phyloP scores from a whole-genome alignment of 345 rosid species.

The Bruguiera sexangula region DNA sequence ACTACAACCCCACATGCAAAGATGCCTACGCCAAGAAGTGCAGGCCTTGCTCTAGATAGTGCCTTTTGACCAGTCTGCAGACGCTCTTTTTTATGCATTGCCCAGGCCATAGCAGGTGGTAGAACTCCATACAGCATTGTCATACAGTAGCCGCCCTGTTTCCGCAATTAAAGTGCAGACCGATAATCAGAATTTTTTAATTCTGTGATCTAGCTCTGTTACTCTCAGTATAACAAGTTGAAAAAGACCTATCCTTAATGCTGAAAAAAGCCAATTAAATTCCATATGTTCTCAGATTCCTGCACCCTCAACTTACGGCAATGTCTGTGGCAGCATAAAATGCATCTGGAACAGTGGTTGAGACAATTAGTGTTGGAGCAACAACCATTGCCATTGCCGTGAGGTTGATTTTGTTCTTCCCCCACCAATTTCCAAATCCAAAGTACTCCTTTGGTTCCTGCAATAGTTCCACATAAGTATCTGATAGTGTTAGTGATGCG shows the following conservation, averaged over 20 bases:
- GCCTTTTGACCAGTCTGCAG: slow-evolving; percentile 13
- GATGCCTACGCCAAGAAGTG: slow-evolving; percentile 41
- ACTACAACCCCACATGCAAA: slow-evolving; percentile 46
- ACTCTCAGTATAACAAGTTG: not conserved
- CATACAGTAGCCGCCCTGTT: slow-evolving; percentile 72
- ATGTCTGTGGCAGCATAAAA: slow-evolving; percentile 63
- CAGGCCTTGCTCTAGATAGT: slow-evolving; percentile 32
- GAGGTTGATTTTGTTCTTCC: slow-evolving; percentile 36
- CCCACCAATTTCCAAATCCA: slow-evolving; percentile 35
- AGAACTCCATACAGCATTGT: slow-evolving; percentile 61
- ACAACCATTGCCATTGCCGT: slow-evolving; percentile 44
- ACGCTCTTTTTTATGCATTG: slow-evolving; percentile 26
- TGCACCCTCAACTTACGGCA: slow-evolving; percentile 40
- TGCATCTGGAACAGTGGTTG: slow-evolving; percentile 56
- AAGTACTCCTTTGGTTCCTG: slow-evolving; percentile 19
- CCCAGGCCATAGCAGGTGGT: slow-evolving; percentile 75
- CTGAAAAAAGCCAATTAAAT: too few relatives aligned
- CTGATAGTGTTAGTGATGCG: not conserved
- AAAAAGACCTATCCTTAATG: too few relatives aligned
- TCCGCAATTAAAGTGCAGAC: not conserved
- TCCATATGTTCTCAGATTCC: too few relatives aligned
- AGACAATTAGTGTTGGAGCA: slow-evolving; percentile 48
- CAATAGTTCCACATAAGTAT: not conserved
- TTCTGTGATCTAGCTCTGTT: not conserved
- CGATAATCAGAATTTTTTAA: not conserved